Percentiles rank a stretch among this genome's conserved stretches.
Evolutionary conservation across 176 grass and related monocot genomes (phyloP).

Genomic region (Oryza rufipogon): DNA sequence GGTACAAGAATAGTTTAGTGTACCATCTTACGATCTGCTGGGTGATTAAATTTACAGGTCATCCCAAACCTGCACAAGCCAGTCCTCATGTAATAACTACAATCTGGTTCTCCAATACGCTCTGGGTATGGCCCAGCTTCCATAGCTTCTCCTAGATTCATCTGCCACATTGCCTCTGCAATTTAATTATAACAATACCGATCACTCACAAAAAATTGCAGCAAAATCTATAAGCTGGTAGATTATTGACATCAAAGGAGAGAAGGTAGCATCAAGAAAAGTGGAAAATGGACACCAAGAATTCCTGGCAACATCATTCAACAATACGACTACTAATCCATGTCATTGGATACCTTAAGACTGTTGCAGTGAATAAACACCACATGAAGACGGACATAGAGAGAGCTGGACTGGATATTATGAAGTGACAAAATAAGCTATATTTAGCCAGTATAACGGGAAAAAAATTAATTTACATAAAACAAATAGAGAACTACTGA

Average conservation of each 20-base stretch:
- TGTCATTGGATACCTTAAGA: slow-evolving; percentile 10
- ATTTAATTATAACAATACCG: slow-evolving; percentile 35
- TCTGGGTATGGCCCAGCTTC: slow-evolving; percentile 71
- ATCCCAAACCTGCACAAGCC: slow-evolving; percentile 85
- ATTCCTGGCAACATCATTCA: background rate
- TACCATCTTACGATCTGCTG: slow-evolving; percentile 73
- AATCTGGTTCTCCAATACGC: slow-evolving; percentile 81
- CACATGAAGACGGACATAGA: background rate
- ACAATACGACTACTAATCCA: background rate
- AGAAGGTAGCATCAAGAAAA: slow-evolving; percentile 8
- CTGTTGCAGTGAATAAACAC: background rate
- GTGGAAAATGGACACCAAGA: background rate
- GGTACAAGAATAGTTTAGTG: background rate
- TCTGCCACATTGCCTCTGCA: slow-evolving; percentile 80
- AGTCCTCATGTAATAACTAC: slow-evolving; percentile 89
- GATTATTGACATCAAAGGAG: background rate
- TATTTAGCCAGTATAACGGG: no score
- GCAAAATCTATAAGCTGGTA: background rate
- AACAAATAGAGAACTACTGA: background rate
- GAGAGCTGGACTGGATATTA: background rate
- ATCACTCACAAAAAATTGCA: slow-evolving; percentile 4
- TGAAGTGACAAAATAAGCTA: background rate
- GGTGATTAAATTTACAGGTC: slow-evolving; percentile 98
- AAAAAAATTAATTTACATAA: no score
- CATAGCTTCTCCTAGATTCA: slow-evolving; percentile 61